Percentiles rank a stretch among this genome's conserved stretches.
These are phyloP conservation scores for Backusella morwellensis DNA, from an alignment of 192 early-diverging fungal species.

Conservation along the genomic window DNA sequence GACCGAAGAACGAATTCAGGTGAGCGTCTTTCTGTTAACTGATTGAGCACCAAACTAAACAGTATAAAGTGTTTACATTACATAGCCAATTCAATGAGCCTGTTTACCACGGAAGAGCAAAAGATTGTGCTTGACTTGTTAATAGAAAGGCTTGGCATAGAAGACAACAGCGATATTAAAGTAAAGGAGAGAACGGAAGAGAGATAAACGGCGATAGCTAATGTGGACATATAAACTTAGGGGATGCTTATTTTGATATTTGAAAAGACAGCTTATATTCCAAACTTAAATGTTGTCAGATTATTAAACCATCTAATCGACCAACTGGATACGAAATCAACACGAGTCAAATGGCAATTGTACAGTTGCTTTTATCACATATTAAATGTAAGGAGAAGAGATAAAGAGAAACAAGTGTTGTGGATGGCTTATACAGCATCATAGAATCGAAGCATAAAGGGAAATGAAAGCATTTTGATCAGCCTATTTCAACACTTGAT, in stretches of 20 bases:
- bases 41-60: not conserved
- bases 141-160: not conserved
- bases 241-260: conserved; percentile 18
- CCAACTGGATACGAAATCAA: conserved; percentile 20
- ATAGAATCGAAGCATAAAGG: conserved; percentile 7
- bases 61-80: conserved; percentile 11
- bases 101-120: conserved; percentile 14
- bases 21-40: not conserved
- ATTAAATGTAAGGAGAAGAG: not conserved
- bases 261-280: conserved; percentile 6
- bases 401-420: not conserved
- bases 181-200: not conserved
- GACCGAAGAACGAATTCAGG: not conserved
- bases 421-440: too few relatives aligned
- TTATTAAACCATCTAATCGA: conserved; percentile 6
- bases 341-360: conserved; percentile 23
- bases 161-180: conserved; percentile 16
- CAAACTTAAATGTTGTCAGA: not conserved
- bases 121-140: conserved; percentile 3
- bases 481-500: conserved; percentile 35
- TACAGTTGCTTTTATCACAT: conserved; percentile 20
- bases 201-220: not conserved
- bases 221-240: not conserved
- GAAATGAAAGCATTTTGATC: conserved; percentile 21
- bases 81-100: not conserved